Evolutionary conservation across 2,329 filamentous ascomycete genomes (phyloP).

Genomic region (Arthrobotrys iridis): DNA sequence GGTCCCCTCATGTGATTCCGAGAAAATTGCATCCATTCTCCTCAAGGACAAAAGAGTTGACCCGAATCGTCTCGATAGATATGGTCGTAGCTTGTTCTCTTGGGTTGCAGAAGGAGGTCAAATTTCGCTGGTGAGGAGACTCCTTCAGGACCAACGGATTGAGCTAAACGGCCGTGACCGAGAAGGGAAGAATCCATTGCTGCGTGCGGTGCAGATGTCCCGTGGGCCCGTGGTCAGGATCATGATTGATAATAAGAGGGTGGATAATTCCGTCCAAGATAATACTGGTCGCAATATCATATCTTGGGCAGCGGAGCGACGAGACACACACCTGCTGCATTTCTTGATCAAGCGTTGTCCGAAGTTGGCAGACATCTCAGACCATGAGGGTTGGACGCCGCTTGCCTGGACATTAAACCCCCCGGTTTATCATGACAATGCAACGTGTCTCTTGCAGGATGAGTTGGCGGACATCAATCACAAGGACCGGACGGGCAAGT

Average conservation of each 20-base stretch:
- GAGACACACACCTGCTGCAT: background rate
- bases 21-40: slow-evolving; percentile 1
- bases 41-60: slow-evolving; percentile 18
- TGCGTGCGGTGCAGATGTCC: background rate
- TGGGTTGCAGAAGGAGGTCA: slow-evolving; percentile 24
- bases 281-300: slow-evolving; percentile 5
- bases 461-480: too few relatives aligned
- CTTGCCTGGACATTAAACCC: slow-evolving; percentile 16
- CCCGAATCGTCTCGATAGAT: background rate
- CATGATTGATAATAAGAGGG: slow-evolving; percentile 7
- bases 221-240: background rate
- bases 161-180: slow-evolving; percentile 4
- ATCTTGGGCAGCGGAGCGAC: slow-evolving; percentile 21
- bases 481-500: too few relatives aligned
- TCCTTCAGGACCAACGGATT: background rate
- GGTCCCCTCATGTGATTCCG: background rate
- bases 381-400: slow-evolving; percentile 19
- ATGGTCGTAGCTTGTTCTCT: slow-evolving; percentile 11
- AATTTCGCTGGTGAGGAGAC: background rate
- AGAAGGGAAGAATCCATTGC: slow-evolving; percentile 1
- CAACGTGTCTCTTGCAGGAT: background rate
- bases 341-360: slow-evolving; percentile 15
- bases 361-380: background rate
- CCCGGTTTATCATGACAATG: slow-evolving; percentile 9
- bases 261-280: background rate